A percentile compares a stretch with the other conserved stretches of the same genome.
Conservation (phyloP, 768 basidiomycete species). For the Mycena epipterygia region DNA sequence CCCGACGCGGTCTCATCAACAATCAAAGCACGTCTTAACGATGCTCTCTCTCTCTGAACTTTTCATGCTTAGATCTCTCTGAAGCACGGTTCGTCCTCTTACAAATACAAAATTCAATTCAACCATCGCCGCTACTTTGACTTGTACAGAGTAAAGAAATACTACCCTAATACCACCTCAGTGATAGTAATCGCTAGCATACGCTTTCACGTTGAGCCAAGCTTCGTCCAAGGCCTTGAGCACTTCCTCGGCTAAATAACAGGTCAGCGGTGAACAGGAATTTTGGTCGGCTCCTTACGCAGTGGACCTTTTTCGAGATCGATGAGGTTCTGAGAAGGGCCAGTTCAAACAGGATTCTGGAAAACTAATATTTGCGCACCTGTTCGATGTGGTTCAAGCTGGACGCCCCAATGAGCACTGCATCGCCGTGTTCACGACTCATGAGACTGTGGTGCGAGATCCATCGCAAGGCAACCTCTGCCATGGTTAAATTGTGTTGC, state of each 20-base stretch:
- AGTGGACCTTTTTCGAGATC: conserved; percentile 44
- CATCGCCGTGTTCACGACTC: conserved; percentile 47
- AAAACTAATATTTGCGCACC: conserved; percentile 10
- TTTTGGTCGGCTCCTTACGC: conserved; percentile 19
- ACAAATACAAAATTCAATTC: too few relatives aligned
- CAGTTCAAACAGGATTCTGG: background rate
- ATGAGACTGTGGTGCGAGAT: conserved; percentile 59
- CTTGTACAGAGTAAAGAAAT: too few relatives aligned
- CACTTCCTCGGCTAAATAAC: conserved; percentile 18
- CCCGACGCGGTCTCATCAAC: too few relatives aligned
- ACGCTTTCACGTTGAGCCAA: conserved; percentile 7
- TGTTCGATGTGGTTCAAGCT: conserved; percentile 57
- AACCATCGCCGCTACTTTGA: too few relatives aligned
- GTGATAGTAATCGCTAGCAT: conserved; percentile 7
- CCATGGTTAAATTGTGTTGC: conserved; percentile 52
- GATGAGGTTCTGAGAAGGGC: conserved; percentile 38
- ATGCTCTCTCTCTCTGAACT: too few relatives aligned
- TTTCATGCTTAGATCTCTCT: too few relatives aligned
- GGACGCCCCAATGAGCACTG: conserved; percentile 62
- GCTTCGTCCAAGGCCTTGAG: conserved; percentile 19
- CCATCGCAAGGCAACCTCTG: conserved; percentile 64
- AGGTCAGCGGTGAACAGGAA: background rate
- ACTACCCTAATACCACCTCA: too few relatives aligned
- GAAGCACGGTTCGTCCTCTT: too few relatives aligned
- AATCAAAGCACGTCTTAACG: too few relatives aligned